Conservation (phyloP, 2,329 filamentous ascomycete genomes). For the Colletotrichum lentis region DNA sequence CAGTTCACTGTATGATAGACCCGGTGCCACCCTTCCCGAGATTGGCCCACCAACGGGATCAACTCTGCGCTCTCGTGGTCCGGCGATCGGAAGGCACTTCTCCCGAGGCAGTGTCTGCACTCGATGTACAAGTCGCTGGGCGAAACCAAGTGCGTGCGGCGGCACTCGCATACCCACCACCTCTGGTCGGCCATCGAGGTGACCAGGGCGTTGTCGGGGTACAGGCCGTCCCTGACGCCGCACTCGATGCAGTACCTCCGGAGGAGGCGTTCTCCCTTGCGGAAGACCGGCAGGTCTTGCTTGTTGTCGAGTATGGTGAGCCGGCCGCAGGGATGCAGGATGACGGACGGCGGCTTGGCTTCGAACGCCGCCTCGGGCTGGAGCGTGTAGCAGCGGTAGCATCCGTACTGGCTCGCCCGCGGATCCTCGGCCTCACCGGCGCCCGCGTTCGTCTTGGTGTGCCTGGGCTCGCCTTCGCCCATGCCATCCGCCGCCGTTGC, state of each 20-base stretch:
- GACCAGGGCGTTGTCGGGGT: slow-evolving; percentile 50
- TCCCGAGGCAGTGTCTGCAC: slow-evolving; percentile 4
- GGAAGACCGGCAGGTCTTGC: not conserved
- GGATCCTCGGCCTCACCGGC: not conserved
- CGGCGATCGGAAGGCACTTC: not conserved
- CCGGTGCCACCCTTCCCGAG: not conserved
- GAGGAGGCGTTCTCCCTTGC: slow-evolving; percentile 42
- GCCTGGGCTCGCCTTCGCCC: not conserved
- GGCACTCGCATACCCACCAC: slow-evolving; percentile 53
- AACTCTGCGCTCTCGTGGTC: fast-evolving
- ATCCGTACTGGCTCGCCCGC: not conserved
- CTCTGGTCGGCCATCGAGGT: slow-evolving; percentile 50
- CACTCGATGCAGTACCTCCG: slow-evolving; percentile 55
- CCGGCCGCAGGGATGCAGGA: not conserved
- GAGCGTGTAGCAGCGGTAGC: slow-evolving; percentile 39
- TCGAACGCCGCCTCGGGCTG: slow-evolving; percentile 20
- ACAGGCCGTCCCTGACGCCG: slow-evolving; percentile 50
- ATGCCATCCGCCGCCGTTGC: not conserved
- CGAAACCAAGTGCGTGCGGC: slow-evolving; percentile 29
- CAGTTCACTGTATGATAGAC: not conserved
- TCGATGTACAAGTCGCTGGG: not conserved
- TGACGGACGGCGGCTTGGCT: not conserved
- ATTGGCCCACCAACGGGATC: not conserved
- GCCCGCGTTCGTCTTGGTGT: no score
- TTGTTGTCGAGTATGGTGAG: not conserved